Conservation (phyloP, 2,329 filamentous ascomycete species). For the Macrophomina pseudophaseolina region DNA sequence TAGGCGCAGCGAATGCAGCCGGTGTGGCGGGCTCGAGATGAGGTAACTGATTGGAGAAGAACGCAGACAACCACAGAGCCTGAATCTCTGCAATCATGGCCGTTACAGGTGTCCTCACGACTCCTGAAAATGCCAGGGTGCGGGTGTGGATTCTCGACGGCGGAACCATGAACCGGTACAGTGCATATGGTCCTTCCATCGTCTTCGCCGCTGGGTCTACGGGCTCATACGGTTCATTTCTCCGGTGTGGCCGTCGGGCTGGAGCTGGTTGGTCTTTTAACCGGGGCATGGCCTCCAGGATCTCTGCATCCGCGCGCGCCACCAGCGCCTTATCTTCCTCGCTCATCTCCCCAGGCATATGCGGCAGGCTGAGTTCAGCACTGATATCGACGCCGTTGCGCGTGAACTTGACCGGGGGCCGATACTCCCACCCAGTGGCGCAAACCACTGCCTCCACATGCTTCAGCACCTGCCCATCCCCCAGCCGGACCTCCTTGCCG, state of each 20-base stretch:
- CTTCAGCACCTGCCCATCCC: constrained; percentile 43
- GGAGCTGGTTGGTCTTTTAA: constrained; percentile 37
- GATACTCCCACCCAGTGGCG: constrained; percentile 63
- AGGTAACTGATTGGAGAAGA: constrained; percentile 59
- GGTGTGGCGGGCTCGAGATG: constrained; percentile 26
- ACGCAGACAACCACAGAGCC: constrained; percentile 62
- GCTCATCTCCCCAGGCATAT: background rate
- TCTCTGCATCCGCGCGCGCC: constrained; percentile 55
- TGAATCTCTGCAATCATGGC: constrained; percentile 44
- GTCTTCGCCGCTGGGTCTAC: constrained; percentile 13
- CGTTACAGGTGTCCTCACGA: constrained; percentile 44
- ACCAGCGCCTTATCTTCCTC: constrained; percentile 28
- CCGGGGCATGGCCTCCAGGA: constrained; percentile 58
- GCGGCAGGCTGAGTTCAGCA: constrained; percentile 34
- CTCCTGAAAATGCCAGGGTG: constrained; percentile 49
- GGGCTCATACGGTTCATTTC: background rate
- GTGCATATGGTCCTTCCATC: constrained; percentile 44
- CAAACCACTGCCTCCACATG: constrained; percentile 56
- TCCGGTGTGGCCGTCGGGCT: background rate
- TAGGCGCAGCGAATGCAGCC: background rate
- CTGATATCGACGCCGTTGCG: background rate
- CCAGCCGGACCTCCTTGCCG: constrained; percentile 54
- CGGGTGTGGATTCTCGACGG: constrained; percentile 38
- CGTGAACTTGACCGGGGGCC: constrained; percentile 57
- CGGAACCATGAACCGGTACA: constrained; percentile 52